A percentile compares a stretch with the other conserved stretches of the same genome.
Conservation (phyloP, 2,329 filamentous ascomycete genomes). For the Chaetomiaceae sp. region DNA sequence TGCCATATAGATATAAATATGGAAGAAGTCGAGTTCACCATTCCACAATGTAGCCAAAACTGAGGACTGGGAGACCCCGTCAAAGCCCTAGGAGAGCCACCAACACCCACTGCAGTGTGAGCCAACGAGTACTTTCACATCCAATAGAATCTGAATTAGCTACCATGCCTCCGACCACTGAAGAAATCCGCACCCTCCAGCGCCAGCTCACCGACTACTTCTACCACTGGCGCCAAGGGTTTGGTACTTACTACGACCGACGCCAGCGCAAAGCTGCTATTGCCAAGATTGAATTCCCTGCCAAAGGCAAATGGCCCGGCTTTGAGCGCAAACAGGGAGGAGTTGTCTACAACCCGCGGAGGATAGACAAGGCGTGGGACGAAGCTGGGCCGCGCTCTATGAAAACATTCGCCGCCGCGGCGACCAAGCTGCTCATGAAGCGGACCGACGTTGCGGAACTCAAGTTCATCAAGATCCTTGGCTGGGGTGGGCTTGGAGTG, state of each 20-base stretch:
- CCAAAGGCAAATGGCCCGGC: neutral
- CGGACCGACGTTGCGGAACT: neutral
- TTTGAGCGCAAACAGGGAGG: neutral
- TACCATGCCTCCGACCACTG: too few species aligned
- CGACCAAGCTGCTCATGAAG: neutral
- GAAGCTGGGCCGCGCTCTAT: neutral
- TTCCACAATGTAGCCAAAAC: too few species aligned
- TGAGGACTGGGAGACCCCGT: too few species aligned
- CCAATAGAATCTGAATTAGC: too few species aligned
- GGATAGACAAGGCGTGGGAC: neutral
- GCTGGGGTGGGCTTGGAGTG: constrained; percentile 15
- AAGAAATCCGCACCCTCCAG: neutral
- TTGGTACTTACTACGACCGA: too few species aligned
- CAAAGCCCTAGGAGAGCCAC: too few species aligned
- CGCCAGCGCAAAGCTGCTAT: neutral
- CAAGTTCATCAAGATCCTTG: constrained; percentile 8
- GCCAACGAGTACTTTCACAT: too few species aligned
- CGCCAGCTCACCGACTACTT: neutral
- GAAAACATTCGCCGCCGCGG: neutral
- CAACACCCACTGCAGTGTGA: too few species aligned
- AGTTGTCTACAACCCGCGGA: neutral
- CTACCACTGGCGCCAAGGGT: neutral
- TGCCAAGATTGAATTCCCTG: neutral
- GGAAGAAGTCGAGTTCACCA: too few species aligned
- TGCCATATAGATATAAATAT: too few species aligned